phyloP scores from a whole-genome alignment of 2,329 filamentous ascomycete species.

The Thermoascus crustaceus region DNA sequence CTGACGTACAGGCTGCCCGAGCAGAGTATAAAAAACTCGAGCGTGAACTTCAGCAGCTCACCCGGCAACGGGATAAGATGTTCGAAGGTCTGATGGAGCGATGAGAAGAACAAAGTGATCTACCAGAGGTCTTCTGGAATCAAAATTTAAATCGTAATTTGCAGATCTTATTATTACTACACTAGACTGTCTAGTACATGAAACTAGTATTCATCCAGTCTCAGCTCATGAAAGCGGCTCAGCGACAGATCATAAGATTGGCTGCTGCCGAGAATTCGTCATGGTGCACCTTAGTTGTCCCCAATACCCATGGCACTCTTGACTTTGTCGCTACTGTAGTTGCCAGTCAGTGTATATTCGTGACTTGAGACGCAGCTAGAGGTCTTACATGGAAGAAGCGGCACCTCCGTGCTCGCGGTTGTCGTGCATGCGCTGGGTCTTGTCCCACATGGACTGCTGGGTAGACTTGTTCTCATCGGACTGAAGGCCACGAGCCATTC shows the following conservation, averaged over 20 bases:
- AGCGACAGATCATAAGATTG: slow-evolving; percentile 1
- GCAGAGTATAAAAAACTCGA: slow-evolving; percentile 62
- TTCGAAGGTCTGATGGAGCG: slow-evolving; percentile 64
- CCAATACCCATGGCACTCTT: slow-evolving; percentile 36
- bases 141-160: not conserved
- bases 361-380: not conserved
- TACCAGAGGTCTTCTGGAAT: not conserved
- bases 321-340: slow-evolving; percentile 34
- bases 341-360: slow-evolving; percentile 8
- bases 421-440: slow-evolving; percentile 40
- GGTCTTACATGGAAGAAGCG: slow-evolving; percentile 30
- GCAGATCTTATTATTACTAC: not conserved
- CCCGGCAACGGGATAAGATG: slow-evolving; percentile 57
- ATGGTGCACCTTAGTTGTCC: no score
- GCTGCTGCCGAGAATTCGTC: slow-evolving; percentile 22
- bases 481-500: slow-evolving; percentile 43
- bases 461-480: slow-evolving; percentile 49
- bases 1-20: slow-evolving; percentile 60
- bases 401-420: slow-evolving; percentile 31
- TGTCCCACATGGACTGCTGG: slow-evolving; percentile 45
- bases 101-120: slow-evolving; percentile 1
- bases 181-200: no score
- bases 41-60: slow-evolving; percentile 54
- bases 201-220: not conserved
- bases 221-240: slow-evolving; percentile 3